Evolutionary conservation across 257 asterid species (phyloP).

Genomic region (Nicotiana tomentosiformis): DNA sequence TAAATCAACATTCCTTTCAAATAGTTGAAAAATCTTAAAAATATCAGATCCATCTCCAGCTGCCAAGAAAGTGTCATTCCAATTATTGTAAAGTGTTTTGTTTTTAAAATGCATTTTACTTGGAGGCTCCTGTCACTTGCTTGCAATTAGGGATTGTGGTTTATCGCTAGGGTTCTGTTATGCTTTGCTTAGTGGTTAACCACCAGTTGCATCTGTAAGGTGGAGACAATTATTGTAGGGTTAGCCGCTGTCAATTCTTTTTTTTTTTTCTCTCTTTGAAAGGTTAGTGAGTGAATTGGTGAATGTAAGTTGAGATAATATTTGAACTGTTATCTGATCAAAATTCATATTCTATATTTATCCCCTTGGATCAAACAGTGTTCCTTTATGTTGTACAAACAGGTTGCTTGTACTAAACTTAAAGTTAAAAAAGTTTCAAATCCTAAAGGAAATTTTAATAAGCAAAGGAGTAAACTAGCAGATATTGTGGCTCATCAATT

Average conservation of each 20-base stretch:
- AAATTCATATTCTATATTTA: neutral
- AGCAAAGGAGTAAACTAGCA: neutral
- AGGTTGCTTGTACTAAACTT: neutral
- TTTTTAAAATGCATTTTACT: neutral
- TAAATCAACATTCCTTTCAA: neutral
- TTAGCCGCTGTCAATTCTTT: neutral
- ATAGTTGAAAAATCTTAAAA: neutral
- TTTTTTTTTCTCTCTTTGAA: neutral
- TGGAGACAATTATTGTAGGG: neutral
- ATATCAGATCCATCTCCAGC: neutral
- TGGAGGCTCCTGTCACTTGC: neutral
- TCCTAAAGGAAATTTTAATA: neutral
- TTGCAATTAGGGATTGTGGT: neutral
- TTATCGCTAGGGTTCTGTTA: neutral
- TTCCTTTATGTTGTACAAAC: neutral
- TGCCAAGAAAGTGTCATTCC: neutral
- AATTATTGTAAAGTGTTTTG: neutral
- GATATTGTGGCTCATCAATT: neutral
- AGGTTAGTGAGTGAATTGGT: neutral
- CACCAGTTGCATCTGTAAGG: neutral
- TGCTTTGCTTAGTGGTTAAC: neutral
- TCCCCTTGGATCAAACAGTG: neutral
- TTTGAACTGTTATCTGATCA: neutral
- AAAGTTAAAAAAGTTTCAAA: neutral
- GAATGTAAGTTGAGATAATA: neutral